Base-by-base conservation (phyloP, 23 red algal species). In the Gracilaria domingensis region DNA sequence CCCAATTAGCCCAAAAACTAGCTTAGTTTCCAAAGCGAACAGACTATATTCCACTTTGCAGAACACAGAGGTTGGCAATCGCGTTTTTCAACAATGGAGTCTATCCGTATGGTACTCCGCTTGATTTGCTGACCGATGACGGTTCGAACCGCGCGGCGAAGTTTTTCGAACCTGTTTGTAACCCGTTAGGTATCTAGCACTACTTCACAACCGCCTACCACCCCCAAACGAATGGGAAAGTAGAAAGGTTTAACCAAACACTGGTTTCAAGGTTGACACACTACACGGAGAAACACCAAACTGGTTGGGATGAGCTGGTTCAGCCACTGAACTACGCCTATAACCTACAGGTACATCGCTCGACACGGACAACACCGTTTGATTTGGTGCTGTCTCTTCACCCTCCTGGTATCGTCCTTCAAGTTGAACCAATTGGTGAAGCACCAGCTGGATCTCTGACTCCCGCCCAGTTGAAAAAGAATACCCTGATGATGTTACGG, bases 221-320 rank as follows among this genome's bases (percentile, higher is more conserved):
- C 39, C 84, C 44, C 20, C 84, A 88, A 35, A 78, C 84, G 24
- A 88, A 88, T 48, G 84, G 84, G 6, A 67, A 88, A 38, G 45
- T 62, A 50, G 66, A n/a, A n/a, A n/a, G n/a, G n/a, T n/a, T n/a
- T n/a, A n/a, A n/a, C n/a, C n/a, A n/a, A n/a, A n/a, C n/a, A 76
- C 30, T 9, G 84, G 18, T 88, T 78, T 56, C 72, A 36, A 4
- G n/a, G 4, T 4, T n/a, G 3, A 36, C 25, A 42, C 40, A 80
- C 29, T 80, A 80, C 25, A 26, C 53, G 2, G 75, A 57, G 33
- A 39, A 80, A 57, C 34, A 80, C 75, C 75, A 80, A 80, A 48
- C 6, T 13, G 38, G 29, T n/a, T 80, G 75, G 75, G 75, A 5
- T 8, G 36, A 80, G 12, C 53, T 16, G 9, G 26, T 80, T 4